Evolutionary conservation across 768 basidiomycete genomes (phyloP).

Genomic region (Lepiota venenata): DNA sequence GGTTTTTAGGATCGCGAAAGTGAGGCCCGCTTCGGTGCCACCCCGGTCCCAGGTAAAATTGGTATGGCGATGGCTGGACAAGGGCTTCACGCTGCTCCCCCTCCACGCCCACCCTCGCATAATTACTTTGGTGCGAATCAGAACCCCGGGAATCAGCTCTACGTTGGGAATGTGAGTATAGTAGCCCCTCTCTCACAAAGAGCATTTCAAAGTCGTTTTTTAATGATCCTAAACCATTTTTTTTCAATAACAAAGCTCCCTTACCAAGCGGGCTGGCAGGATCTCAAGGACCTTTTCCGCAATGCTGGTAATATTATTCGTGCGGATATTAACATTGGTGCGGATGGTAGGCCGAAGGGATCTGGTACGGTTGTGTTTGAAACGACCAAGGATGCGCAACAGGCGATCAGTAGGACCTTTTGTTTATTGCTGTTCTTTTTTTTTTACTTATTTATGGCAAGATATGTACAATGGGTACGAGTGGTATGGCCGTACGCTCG

Average conservation of each 20-base stretch:
- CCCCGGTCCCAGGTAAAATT: conserved; percentile 94
- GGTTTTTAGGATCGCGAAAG: conserved; percentile 85
- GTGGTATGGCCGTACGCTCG: conserved; percentile 93
- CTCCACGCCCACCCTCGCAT: conserved; percentile 80
- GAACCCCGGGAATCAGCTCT: conserved; percentile 89
- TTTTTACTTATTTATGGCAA: conserved; percentile 26
- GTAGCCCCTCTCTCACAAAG: too few relatives aligned
- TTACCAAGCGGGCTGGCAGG: conserved; percentile 98
- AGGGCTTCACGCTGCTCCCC: conserved; percentile 73
- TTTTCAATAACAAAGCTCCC: conserved; percentile 87
- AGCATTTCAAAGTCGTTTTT: too few relatives aligned
- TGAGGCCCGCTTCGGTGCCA: conserved; percentile 92
- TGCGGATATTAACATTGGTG: conserved; percentile 92
- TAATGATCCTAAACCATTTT: neutral
- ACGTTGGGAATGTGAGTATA: conserved; percentile 89
- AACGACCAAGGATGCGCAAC: conserved; percentile 83
- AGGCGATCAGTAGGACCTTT: conserved; percentile 70
- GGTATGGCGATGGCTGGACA: conserved; percentile 97
- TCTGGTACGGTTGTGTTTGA: conserved; percentile 98
- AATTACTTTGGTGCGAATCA: conserved; percentile 58
- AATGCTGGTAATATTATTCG: conserved; percentile 93
- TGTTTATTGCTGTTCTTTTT: neutral
- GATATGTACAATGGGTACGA: conserved; percentile 97
- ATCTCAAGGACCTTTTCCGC: conserved; percentile 95
- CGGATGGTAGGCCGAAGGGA: conserved; percentile 91